Base-by-base conservation (phyloP, 169 alveolate species). In the Babesia bigemina region DNA sequence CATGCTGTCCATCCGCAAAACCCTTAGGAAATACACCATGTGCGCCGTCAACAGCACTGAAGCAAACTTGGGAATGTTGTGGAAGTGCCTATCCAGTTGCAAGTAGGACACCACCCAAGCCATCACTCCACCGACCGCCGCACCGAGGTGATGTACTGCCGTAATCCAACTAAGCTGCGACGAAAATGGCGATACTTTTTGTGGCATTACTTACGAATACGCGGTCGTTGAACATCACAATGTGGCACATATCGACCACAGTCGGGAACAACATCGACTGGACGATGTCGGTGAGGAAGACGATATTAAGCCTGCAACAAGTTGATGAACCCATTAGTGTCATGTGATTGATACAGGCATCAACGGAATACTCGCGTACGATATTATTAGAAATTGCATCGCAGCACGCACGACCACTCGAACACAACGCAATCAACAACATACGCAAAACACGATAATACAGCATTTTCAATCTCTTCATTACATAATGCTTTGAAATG, bases 241-340 rank as follows among this genome's bases (percentile, higher is more conserved):
- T 45, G n/a, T 53, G 63, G 44, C 76, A 69, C 61, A 79, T 44
- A 70, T 79, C 74, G 33, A 66, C 69, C 16, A 79, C 24, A 2
- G 81, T 70, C 24, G 87, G 87, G 49, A 79, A 79, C 39, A 79
- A 13, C 33, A 79, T 63, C 21, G 87, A 69, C 49, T 79, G 87
- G 9, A 79, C 66, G 47, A 79, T 28, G 58, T 79, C 87, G 26
- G 81, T 70, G 24, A 79, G 44, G 60, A 79, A 79, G 29, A 70
- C 70, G 24, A 66, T 59, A 70, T 69, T 60, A 36, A 63, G 66
- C 56, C 87, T 79, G 75, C 36, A 47, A 10, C 33, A 28, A 33
- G 6, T 58, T 33, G 39, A 33, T 3, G 28, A 22, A 22, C 33
- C 2, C 2, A 22, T 52, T 52, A 52, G 6, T 52, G 24, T 6